phyloP scores from a whole-genome alignment of 2,329 filamentous ascomycete genomes.

The Phaeophleospora eucalypticola region DNA sequence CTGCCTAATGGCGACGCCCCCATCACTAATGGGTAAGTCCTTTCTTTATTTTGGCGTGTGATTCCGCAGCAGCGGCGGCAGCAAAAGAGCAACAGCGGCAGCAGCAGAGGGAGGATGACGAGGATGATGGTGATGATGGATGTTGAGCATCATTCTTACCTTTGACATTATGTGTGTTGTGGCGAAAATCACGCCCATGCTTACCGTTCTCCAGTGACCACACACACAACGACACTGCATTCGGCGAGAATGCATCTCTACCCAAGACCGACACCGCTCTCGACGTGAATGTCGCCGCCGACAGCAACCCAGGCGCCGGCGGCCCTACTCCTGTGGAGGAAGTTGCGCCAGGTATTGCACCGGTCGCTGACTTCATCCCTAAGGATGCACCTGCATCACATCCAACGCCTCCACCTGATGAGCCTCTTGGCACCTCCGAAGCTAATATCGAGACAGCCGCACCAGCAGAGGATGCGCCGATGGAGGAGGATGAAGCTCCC shows the following conservation, averaged over 20 bases:
- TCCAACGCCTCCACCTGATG: constrained; percentile 40
- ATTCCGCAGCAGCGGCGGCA: too few relatives aligned
- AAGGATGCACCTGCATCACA: constrained; percentile 40
- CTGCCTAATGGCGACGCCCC: constrained; percentile 13
- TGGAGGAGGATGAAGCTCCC: constrained; percentile 15
- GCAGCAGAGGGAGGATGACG: too few relatives aligned
- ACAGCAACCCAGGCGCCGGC: constrained; percentile 26
- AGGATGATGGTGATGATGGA: too few relatives aligned
- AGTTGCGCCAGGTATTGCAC: constrained; percentile 42
- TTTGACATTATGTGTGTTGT: too few relatives aligned
- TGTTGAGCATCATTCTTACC: too few relatives aligned
- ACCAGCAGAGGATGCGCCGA: constrained; percentile 9
- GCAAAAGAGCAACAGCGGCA: too few relatives aligned
- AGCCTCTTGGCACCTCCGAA: constrained; percentile 34
- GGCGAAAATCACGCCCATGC: too few relatives aligned
- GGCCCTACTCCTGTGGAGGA: constrained; percentile 37
- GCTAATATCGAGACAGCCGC: constrained; percentile 26
- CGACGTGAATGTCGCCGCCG: constrained; percentile 15
- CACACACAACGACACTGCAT: constrained; percentile 21
- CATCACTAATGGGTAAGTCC: constrained; percentile 19
- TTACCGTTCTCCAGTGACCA: constrained; percentile 1
- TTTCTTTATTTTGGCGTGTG: too few relatives aligned
- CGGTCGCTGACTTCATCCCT: constrained; percentile 41
- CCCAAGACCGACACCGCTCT: constrained; percentile 20
- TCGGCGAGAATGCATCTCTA: constrained; percentile 19